Conservation (phyloP, 1,284 basidiomycete genomes). For the Bondarzewia mesenterica region DNA sequence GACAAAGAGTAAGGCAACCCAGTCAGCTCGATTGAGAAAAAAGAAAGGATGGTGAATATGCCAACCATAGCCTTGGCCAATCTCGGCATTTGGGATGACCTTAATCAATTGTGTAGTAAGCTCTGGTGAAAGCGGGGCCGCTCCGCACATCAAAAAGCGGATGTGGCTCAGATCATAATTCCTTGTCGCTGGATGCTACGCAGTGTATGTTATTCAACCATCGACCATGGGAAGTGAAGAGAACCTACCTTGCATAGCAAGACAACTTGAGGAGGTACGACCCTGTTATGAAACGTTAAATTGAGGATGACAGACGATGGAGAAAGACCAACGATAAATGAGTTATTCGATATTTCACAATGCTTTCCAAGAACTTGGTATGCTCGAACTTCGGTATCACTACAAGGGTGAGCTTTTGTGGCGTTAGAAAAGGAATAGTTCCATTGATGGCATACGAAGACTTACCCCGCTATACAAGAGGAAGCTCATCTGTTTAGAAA, state of each 20-base stretch:
- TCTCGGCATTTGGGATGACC: slow-evolving; percentile 47
- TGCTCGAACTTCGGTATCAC: slow-evolving; percentile 70
- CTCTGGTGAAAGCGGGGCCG: slow-evolving; percentile 67
- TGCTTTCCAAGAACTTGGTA: slow-evolving; percentile 56
- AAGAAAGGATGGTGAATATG: slow-evolving; percentile 1
- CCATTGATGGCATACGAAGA: slow-evolving; percentile 5
- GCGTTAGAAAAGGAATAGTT: background rate
- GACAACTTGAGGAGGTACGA: slow-evolving; percentile 62
- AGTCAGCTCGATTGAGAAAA: slow-evolving; percentile 7
- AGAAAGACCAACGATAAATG: slow-evolving; percentile 47
- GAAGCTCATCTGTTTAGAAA: slow-evolving; percentile 38
- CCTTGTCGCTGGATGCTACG: slow-evolving; percentile 56
- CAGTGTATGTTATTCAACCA: background rate
- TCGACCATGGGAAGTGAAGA: background rate
- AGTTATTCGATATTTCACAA: slow-evolving; percentile 58
- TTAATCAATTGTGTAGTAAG: slow-evolving; percentile 46
- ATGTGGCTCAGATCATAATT: slow-evolving; percentile 60
- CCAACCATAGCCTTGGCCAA: slow-evolving; percentile 62
- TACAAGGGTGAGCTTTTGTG: slow-evolving; percentile 49
- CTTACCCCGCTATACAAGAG: slow-evolving; percentile 46
- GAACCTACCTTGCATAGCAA: slow-evolving; percentile 48
- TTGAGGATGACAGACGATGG: background rate
- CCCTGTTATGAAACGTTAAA: slow-evolving; percentile 25
- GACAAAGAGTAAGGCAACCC: no score
- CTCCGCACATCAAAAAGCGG: slow-evolving; percentile 56